A percentile compares a stretch with the other conserved stretches of the same genome.
These are phyloP conservation scores for Huntiella decipiens DNA, from an alignment of 2,329 filamentous ascomycete species.

Conservation along the genomic window DNA sequence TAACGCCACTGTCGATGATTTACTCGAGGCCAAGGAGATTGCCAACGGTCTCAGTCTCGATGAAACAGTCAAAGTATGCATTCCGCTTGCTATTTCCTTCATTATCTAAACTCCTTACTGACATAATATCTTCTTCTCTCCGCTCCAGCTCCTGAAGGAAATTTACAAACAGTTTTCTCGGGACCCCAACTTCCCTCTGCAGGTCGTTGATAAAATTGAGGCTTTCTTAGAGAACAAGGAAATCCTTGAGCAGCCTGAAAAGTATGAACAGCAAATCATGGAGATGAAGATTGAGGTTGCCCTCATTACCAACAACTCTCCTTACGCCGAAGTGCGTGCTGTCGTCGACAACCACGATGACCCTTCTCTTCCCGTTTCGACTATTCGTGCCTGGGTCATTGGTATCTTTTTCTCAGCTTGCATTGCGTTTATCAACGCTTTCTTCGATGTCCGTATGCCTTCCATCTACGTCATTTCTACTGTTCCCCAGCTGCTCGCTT, in stretches of 20 bases:
- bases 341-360: slow-evolving; percentile 37
- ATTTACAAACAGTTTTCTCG: slow-evolving; percentile 19
- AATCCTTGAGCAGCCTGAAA: slow-evolving; percentile 22
- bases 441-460: slow-evolving; percentile 36
- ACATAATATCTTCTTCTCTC: not conserved
- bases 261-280: slow-evolving; percentile 24
- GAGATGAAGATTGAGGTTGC: slow-evolving; percentile 34
- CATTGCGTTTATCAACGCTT: slow-evolving; percentile 31
- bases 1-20: slow-evolving; percentile 24
- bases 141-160: slow-evolving; percentile 18
- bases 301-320: slow-evolving; percentile 32
- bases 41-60: slow-evolving; percentile 20
- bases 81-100: not conserved
- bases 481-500: slow-evolving; percentile 35
- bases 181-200: slow-evolving; percentile 22
- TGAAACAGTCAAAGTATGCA: slow-evolving; percentile 17
- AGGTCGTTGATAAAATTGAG: slow-evolving; percentile 19
- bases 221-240: slow-evolving; percentile 16
- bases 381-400: slow-evolving; percentile 32
- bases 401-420: slow-evolving; percentile 27
- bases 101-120: not conserved
- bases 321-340: slow-evolving; percentile 35
- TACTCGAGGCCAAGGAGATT: slow-evolving; percentile 24
- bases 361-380: slow-evolving; percentile 27
- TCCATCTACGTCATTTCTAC: slow-evolving; percentile 29